Conservation (phyloP, 352 stramenopile genomes). For the Elongisporangium anandrum region DNA sequence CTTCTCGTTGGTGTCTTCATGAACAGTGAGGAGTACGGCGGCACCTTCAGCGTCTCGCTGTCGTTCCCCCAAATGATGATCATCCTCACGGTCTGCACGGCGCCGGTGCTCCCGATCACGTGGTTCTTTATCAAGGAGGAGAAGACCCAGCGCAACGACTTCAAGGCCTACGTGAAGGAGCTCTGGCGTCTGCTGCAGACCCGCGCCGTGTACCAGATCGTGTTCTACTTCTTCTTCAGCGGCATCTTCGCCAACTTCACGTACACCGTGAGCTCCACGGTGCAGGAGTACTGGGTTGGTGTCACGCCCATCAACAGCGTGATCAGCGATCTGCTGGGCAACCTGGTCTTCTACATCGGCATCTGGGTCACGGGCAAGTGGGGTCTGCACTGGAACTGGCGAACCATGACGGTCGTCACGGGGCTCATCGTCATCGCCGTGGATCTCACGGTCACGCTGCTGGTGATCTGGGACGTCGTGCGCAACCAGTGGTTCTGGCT, state of each 20-base stretch:
- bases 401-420: conserved; percentile 21
- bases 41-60: conserved; percentile 43
- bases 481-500: conserved; percentile 35
- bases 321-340: conserved; percentile 22
- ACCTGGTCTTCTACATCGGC: conserved; percentile 20
- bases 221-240: conserved; percentile 27
- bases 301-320: conserved; percentile 23
- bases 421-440: conserved; percentile 15
- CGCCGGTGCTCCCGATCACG: conserved; percentile 22
- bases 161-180: conserved; percentile 17
- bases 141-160: conserved; percentile 14
- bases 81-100: conserved; percentile 20
- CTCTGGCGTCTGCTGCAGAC: conserved; percentile 25
- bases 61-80: conserved; percentile 50
- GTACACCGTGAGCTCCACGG: conserved; percentile 18
- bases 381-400: conserved; percentile 32
- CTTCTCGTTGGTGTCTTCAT: conserved; percentile 40
- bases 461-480: conserved; percentile 26
- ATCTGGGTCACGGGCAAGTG: conserved; percentile 31
- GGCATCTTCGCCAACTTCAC: conserved; percentile 22
- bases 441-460: conserved; percentile 15
- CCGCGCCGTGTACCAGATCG: conserved; percentile 33
- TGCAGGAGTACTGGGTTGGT: conserved; percentile 20
- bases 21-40: conserved; percentile 45
- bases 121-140: conserved; percentile 32